Evolutionary conservation across 345 rosid species (phyloP), one percentile per base, ranked within the genome.

Genomic region (Trapa incisa): DNA sequence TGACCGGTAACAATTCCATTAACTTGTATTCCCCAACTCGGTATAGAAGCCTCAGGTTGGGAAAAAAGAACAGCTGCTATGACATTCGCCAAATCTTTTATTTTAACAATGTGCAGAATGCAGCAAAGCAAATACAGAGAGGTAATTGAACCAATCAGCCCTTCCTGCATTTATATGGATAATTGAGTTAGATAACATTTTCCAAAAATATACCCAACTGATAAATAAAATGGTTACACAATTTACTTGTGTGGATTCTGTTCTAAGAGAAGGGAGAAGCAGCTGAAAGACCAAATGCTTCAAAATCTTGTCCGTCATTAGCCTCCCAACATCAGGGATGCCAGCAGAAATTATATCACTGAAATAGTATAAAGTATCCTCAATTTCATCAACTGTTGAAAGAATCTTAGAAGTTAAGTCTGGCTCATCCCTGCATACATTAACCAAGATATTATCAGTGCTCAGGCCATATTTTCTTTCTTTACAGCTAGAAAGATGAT

Each of bases 291-390:
- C 82, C 81, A 95, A 80, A 79, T 76, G 83, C 82, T 79, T 89
- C 84, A 91, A 76, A 71, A 89, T 84, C 47, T 84, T 77, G 75
- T 86, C 96, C 45, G 99, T 87, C 81, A 95, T 79, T 77, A 95
- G 78, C 84, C 85, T 86, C 82, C 89, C 97, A 73, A 89, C 82
- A 75, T 87, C 96, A 69, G 97, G 96, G 84, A 91, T 91, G 29
- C 99, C 97, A 77, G 99, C 99, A 68, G 99, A 95, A 67, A 85
- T 88, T 71, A 87, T 89, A 73, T 95, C 99, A 65, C 96, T 95
- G 72, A 91, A 79, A 79, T 91, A 95, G 77, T 85, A 95, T 72
- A 95, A 86, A 72, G 90, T 84, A 74, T 95, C 99, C 81, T 95
- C 99, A 68, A 95, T 86, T 80, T 93, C 97, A 80, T 91, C 99